Percentiles rank a stretch among this genome's conserved stretches.
Conservation (phyloP, 1,284 basidiomycete genomes). For the Taiwanofungus camphoratus region DNA sequence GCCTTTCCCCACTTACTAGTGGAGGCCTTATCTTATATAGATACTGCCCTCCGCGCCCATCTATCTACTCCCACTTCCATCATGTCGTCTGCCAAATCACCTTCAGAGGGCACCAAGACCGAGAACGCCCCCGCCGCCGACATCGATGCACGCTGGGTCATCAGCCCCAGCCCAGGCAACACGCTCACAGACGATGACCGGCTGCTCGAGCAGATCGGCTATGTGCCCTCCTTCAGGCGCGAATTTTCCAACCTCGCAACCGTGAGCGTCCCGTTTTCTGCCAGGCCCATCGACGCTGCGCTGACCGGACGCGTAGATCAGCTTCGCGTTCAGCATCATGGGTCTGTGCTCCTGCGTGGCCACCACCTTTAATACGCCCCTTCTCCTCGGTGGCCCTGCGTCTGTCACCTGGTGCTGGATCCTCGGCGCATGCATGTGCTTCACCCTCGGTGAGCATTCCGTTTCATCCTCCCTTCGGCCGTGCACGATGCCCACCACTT, state of each 20-base stretch:
- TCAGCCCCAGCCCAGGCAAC: not conserved
- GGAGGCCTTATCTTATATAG: not conserved
- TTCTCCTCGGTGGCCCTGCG: slow-evolving; percentile 72
- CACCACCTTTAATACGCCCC: slow-evolving; percentile 77
- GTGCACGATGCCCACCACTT: not conserved
- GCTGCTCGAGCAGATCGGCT: slow-evolving; percentile 63
- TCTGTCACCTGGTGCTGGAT: slow-evolving; percentile 85
- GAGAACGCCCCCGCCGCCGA: not conserved
- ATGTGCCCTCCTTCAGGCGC: slow-evolving; percentile 73
- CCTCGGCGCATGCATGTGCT: slow-evolving; percentile 69
- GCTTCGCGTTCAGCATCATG: slow-evolving; percentile 78
- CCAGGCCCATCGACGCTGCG: not conserved
- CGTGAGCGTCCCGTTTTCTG: slow-evolving; percentile 26
- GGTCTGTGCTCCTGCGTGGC: slow-evolving; percentile 77
- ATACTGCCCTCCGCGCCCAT: not conserved
- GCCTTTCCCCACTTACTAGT: not conserved
- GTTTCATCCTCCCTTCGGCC: not conserved
- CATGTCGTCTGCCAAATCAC: not conserved
- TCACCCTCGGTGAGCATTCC: slow-evolving; percentile 48
- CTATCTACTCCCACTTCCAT: not conserved
- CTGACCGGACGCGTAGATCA: slow-evolving; percentile 40
- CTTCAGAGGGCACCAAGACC: not conserved
- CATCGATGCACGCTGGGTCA: slow-evolving; percentile 5
- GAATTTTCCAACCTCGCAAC: slow-evolving; percentile 80
- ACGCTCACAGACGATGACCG: slow-evolving; percentile 49